Evolutionary conservation across 148 eudicot genomes (phyloP), one percentile per base, ranked within the genome.

Genomic region (Polygonum aviculare): DNA sequence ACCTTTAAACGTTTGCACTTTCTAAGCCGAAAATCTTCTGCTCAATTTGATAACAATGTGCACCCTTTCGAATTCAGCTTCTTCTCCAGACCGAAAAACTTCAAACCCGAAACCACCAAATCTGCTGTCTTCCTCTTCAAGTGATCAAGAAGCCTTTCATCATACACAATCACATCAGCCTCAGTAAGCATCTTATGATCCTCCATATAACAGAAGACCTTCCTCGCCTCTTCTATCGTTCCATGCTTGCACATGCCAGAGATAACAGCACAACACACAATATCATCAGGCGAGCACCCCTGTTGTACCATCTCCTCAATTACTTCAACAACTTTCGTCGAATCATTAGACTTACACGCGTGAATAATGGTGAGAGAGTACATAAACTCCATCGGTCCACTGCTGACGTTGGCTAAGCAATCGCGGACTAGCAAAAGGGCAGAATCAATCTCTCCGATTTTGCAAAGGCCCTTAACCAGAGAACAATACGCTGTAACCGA

Each of bases 211-310:
- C 84, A 69, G 57, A 94, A 88, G 36, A 94, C 87, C 83, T 87
- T 90, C 80, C 96, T 87, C 18, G 87, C 96, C 85, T 90, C 97
- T 80, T 92, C 97, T 12, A 94, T 54, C 6, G 97, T 92, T 77
- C 97, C 98, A 75, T 92, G 84, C 86, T 88, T 87, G 82, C 92
- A 89, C 93, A 94, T 89, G 45, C 98, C 97, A 73, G 83, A 92
- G n/a, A 94, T 90, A 54, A 94, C 81, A 80, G 96, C 90, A 79
- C 87, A 87, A 75, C 74, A 87, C 73, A 83, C 80, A 38, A 92
- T 71, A 72, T 84, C 90, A 83, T 87, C 86, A 47, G 88, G 90
- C 67, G 60, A 33, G 77, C 82, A 78, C 74, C 92, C 96, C 74
- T 85, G 83, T 72, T 92, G 82, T 74, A 85, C 78, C 93, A 94